Percentiles rank a stretch among this genome's conserved stretches.
Evolutionary conservation across 1,139 yeast genomes (phyloP).

Genomic region (Saccharomycopsis hybrid): DNA sequence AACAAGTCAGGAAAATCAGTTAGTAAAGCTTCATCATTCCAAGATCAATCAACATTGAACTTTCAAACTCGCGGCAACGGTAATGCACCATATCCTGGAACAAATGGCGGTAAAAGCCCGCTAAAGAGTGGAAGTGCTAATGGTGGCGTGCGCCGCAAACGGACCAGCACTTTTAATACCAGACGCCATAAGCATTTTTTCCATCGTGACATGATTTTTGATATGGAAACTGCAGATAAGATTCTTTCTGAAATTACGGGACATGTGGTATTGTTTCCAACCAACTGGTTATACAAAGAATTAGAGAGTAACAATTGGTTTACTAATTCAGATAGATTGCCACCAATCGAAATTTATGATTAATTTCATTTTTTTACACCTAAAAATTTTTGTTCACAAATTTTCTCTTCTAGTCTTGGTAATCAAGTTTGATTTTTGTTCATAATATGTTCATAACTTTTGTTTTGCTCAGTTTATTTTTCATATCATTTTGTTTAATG

Average conservation of each 20-base stretch:
- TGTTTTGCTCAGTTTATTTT: too few relatives aligned
- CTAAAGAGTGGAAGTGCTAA: neutral
- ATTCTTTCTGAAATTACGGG: slow-evolving; percentile 77
- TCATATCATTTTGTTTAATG: too few relatives aligned
- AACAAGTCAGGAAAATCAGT: slow-evolving; percentile 1
- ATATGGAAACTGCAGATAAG: slow-evolving; percentile 69
- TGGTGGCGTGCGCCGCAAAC: slow-evolving; percentile 22
- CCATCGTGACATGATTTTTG: slow-evolving; percentile 49
- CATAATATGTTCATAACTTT: too few relatives aligned
- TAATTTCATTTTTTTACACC: too few relatives aligned
- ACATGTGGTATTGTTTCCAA: slow-evolving; percentile 81
- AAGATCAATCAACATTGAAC: slow-evolving; percentile 7
- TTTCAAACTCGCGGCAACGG: neutral
- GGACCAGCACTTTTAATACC: slow-evolving; percentile 35
- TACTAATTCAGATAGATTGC: slow-evolving; percentile 85
- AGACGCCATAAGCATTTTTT: slow-evolving; percentile 33
- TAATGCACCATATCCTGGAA: too few relatives aligned
- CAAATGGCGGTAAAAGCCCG: slow-evolving; percentile 1
- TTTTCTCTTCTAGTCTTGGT: too few relatives aligned
- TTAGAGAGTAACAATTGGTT: slow-evolving; percentile 92
- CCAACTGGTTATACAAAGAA: slow-evolving; percentile 84
- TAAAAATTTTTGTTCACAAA: too few relatives aligned
- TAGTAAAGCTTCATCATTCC: slow-evolving; percentile 11
- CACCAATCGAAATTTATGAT: slow-evolving; percentile 93
- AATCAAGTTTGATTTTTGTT: too few relatives aligned